A percentile compares a stretch with the other conserved stretches of the same genome.
These are phyloP conservation scores for Neonectria magnoliae DNA, from an alignment of 2,329 filamentous ascomycete species.

Conservation along the genomic window DNA sequence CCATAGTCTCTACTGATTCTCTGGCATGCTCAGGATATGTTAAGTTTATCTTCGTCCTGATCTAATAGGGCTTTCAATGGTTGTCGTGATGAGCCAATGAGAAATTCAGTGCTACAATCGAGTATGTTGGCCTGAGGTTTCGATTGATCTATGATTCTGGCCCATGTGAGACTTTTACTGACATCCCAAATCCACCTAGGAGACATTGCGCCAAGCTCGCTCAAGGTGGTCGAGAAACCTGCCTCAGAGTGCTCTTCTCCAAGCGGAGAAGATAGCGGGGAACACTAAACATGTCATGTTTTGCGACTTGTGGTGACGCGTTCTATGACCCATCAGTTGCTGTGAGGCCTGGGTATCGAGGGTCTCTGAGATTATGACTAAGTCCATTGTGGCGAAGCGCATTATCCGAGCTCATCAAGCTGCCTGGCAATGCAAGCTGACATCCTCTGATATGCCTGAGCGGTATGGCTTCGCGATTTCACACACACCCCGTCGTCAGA, in stretches of 20 bases:
- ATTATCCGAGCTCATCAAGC: slow-evolving; percentile 13
- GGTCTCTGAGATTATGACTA: background rate
- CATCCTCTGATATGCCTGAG: slow-evolving; percentile 3
- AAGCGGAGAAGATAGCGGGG: background rate
- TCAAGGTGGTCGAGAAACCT: background rate
- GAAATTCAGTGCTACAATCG: background rate
- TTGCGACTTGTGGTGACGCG: slow-evolving; percentile 12
- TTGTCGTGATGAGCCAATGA: background rate
- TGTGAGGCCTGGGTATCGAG: background rate
- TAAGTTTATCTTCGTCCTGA: background rate
- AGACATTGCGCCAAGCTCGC: background rate
- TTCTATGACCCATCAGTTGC: background rate
- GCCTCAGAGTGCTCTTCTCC: background rate
- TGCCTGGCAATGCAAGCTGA: slow-evolving; percentile 8
- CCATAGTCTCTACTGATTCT: background rate
- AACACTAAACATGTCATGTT: background rate
- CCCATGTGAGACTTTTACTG: background rate
- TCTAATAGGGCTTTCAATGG: too few species aligned
- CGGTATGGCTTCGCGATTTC: background rate
- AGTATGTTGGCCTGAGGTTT: background rate
- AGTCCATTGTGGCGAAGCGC: slow-evolving; percentile 20
- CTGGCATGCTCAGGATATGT: background rate
- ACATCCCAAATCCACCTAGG: background rate
- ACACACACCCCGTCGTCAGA: slow-evolving; percentile 1
- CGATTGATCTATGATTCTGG: background rate